Evolutionary conservation across 2,329 filamentous ascomycete genomes (phyloP).

Genomic region (Nakataea oryzae): DNA sequence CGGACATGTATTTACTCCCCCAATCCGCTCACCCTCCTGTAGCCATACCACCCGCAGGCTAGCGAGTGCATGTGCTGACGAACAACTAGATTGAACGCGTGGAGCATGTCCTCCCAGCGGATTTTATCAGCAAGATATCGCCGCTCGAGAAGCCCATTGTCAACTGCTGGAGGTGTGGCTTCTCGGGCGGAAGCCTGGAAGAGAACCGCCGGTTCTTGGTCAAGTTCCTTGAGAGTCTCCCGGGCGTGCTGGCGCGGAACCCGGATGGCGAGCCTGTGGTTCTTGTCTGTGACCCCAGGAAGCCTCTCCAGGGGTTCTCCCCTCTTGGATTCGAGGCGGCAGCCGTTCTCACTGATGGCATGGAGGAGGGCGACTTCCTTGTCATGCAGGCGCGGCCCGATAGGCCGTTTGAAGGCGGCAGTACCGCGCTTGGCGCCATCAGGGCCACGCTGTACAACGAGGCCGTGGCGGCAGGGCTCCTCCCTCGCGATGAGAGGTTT

Average conservation of each 20-base stretch:
- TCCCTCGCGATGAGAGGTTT: slow-evolving; percentile 39
- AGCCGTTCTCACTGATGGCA: slow-evolving; percentile 31
- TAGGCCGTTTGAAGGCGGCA: slow-evolving; percentile 58
- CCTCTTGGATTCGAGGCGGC: slow-evolving; percentile 66
- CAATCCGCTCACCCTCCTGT: slow-evolving; percentile 14
- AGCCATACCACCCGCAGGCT: slow-evolving; percentile 26
- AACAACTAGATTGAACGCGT: slow-evolving; percentile 51
- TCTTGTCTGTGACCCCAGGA: slow-evolving; percentile 62
- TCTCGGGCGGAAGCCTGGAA: slow-evolving; percentile 45
- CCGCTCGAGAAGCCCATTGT: slow-evolving; percentile 57
- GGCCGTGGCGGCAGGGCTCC: slow-evolving; percentile 52
- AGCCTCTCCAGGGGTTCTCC: slow-evolving; percentile 67
- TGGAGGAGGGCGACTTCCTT: slow-evolving; percentile 66
- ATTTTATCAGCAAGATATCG: slow-evolving; percentile 68
- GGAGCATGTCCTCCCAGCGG: slow-evolving; percentile 47
- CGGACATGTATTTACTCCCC: slow-evolving; percentile 14
- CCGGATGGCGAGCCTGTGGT: slow-evolving; percentile 70
- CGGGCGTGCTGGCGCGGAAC: slow-evolving; percentile 52
- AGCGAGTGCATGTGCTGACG: slow-evolving; percentile 13
- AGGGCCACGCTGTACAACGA: slow-evolving; percentile 59
- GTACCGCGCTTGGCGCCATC: slow-evolving; percentile 60
- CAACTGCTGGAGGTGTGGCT: slow-evolving; percentile 53
- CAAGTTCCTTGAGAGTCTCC: slow-evolving; percentile 56
- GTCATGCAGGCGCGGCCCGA: slow-evolving; percentile 69
- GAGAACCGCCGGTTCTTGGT: slow-evolving; percentile 51